Evolutionary conservation across 768 basidiomycete genomes (phyloP).

Genomic region (Russula earlei): DNA sequence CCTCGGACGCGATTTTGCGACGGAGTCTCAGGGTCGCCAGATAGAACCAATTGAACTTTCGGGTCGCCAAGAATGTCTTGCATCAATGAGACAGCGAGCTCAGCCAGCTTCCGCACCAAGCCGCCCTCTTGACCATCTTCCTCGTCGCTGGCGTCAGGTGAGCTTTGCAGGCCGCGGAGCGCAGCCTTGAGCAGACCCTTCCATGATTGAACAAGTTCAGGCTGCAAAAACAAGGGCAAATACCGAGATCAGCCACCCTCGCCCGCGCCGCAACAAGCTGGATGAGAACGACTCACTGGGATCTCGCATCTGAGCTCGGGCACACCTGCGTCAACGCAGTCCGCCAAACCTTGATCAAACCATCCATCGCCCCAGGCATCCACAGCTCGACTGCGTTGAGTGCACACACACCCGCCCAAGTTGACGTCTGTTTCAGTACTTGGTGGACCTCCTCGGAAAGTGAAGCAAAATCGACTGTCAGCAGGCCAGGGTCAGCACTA

Average conservation of each 20-base stretch:
- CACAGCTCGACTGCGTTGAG: conserved; percentile 50
- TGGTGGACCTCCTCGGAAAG: conserved; percentile 41
- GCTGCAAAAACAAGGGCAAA: conserved; percentile 24
- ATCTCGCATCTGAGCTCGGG: conserved; percentile 35
- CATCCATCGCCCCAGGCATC: conserved; percentile 42
- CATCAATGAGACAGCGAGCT: conserved; percentile 9
- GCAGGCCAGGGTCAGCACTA: conserved; percentile 45
- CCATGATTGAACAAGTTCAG: conserved; percentile 48
- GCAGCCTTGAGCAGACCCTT: conserved; percentile 43
- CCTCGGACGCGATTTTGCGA: not conserved
- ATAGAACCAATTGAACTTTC: conserved; percentile 15
- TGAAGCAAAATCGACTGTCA: conserved; percentile 42
- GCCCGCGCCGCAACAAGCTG: too few species aligned
- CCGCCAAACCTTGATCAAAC: conserved; percentile 47
- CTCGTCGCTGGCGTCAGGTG: not conserved
- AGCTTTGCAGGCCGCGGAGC: conserved; percentile 37
- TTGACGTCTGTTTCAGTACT: conserved; percentile 45
- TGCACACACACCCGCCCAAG: conserved; percentile 44
- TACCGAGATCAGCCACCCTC: not conserved
- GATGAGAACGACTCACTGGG: conserved; percentile 37
- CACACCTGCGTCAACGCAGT: conserved; percentile 35
- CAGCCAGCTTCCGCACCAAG: conserved; percentile 19
- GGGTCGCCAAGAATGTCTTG: conserved; percentile 13
- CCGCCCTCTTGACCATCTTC: conserved; percentile 29
- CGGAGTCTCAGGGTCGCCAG: not conserved